phyloP scores from a whole-genome alignment of 257 asterid species.

The Solanum bulbocastanum region DNA sequence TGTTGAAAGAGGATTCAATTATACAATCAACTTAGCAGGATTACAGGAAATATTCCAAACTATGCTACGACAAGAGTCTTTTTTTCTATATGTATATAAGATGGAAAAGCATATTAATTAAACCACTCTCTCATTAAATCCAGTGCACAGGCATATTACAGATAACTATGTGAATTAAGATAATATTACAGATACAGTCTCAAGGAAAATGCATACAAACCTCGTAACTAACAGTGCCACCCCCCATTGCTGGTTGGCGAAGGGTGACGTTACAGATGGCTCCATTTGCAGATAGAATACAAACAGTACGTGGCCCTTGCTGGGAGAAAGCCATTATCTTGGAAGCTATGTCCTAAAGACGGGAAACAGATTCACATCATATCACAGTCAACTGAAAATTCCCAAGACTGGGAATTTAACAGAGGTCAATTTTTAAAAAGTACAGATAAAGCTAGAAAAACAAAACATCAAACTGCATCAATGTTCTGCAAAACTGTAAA shows the following conservation, averaged over 20 bases:
- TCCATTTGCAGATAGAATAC: conserved; percentile 88
- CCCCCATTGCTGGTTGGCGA: conserved; percentile 70
- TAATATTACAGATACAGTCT: neutral
- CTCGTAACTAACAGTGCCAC: conserved; percentile 82
- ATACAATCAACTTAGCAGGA: neutral
- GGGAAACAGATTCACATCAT: neutral
- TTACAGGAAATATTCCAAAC: neutral
- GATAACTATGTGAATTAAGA: neutral
- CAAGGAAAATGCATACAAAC: conserved; percentile 24
- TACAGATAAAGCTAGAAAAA: neutral
- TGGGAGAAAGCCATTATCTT: conserved; percentile 77
- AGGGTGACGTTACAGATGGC: conserved; percentile 79
- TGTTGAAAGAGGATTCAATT: neutral
- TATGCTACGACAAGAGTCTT: neutral
- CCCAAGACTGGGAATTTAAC: neutral
- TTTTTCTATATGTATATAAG: neutral
- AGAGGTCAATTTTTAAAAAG: neutral
- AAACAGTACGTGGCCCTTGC: conserved; percentile 92
- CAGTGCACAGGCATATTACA: neutral
- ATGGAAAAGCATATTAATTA: neutral
- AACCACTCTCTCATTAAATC: neutral
- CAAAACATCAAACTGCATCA: neutral
- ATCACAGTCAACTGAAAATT: neutral
- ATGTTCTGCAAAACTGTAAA: neutral
- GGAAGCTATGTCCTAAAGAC: conserved; percentile 69